Evolutionary conservation across 176 grass and related monocot species (phyloP), one percentile per base, ranked within the genome.

Genomic region (Bothriochloa decipiens): DNA sequence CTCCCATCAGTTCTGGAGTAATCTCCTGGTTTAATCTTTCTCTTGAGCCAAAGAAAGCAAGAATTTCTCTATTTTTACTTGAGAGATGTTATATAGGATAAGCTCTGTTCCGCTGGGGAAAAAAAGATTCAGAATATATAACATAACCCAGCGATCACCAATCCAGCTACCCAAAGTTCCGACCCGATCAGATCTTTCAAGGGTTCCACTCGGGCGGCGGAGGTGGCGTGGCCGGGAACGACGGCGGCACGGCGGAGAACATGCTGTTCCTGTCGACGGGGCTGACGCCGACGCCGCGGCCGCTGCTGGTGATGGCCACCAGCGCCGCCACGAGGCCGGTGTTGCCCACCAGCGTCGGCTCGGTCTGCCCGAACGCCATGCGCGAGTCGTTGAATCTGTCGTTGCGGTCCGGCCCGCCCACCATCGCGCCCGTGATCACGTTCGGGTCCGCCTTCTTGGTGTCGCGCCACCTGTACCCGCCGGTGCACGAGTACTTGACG

Each of bases 211-310:
- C n/a, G 5, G 88, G 11, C 13, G 96, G 96, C 1, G 96, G 96
- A n/a, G 96, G 96, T 27, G 91, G 93, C 16, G 87, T 28, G 43
- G 58, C 55, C 12, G 90, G 91, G 86, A 88, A 99, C 67, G 82
- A 65, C 1, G 96, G 91, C 4, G 93, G 93, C 85, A 99, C 91
- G 17, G 93, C 89, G 2, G 96, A 99, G 89, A 98, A 98, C 45
- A 99, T 96, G 74, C 91, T 96, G 83, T 96, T 99, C 82, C 77
- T 96, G 85, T 99, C 93, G 81, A 96, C 74, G 69, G 91, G 71
- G 74, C 82, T 52, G 61, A 94, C 77, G 70, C 93, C 86, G 7
- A 53, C 66, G 32, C 83, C 71, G 2, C 77, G 63, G 4, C 86
- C 90, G 65, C 76, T 89, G 85, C 81, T 67, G 22, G 96, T 99